Percentiles rank a stretch among this genome's conserved stretches.
Evolutionary conservation across 441 rosid genomes (phyloP).

Genomic region (Biscutella laevigata): DNA sequence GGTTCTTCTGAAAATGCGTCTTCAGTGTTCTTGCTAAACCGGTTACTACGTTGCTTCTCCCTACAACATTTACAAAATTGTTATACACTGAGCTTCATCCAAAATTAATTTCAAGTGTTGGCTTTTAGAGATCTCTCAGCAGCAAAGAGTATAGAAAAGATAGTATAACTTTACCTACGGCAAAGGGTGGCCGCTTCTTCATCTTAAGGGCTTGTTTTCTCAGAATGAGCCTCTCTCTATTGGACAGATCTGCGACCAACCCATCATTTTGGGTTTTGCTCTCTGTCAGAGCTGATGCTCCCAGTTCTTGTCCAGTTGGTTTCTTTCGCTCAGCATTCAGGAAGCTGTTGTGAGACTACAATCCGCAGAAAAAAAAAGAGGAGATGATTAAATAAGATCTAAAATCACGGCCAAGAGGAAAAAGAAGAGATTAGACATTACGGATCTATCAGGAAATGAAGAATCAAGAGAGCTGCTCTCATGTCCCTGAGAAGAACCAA

Average conservation of each 20-base stretch:
- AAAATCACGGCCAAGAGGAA: no score
- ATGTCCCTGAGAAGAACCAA: constrained; percentile 23
- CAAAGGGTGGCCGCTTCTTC: constrained; percentile 31
- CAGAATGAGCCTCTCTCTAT: constrained; percentile 38
- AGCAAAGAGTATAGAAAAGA: background rate
- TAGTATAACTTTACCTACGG: constrained; percentile 25
- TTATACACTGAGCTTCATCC: background rate
- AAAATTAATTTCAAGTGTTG: background rate
- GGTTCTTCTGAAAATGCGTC: constrained; percentile 65
- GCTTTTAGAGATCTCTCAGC: constrained; percentile 1
- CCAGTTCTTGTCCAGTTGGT: constrained; percentile 10
- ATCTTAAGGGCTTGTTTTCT: constrained; percentile 31
- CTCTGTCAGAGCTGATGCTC: constrained; percentile 14
- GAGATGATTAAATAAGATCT: no score
- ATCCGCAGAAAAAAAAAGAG: background rate
- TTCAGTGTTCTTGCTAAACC: constrained; percentile 73
- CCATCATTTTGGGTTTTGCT: constrained; percentile 20
- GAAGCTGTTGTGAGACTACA: constrained; percentile 12
- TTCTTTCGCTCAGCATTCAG: constrained; percentile 3
- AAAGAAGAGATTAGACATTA: constrained; percentile 23
- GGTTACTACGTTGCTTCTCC: constrained; percentile 72
- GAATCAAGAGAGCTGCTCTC: constrained; percentile 21
- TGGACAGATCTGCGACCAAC: constrained; percentile 45
- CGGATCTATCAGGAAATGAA: constrained; percentile 26
- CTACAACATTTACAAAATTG: constrained; percentile 34